A percentile compares a stretch with the other conserved stretches of the same genome.
Conservation (phyloP, 495 filamentous ascomycete genomes). For the Elasticomyces elasticus region DNA sequence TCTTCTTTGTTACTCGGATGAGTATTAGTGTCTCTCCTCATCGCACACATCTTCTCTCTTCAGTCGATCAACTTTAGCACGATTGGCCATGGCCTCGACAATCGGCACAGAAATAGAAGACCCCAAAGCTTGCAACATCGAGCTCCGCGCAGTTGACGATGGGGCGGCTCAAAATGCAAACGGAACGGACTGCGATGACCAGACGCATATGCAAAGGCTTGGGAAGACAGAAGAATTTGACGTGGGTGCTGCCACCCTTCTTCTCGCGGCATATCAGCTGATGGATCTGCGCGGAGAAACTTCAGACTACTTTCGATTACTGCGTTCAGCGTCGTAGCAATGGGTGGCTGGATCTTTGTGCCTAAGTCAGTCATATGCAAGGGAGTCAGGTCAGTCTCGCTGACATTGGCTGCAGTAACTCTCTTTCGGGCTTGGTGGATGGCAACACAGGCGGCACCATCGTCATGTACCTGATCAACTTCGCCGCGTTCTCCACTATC, state of each 20-base stretch:
- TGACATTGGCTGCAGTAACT: background rate
- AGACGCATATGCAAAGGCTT: background rate
- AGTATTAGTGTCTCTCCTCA: background rate
- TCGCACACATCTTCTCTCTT: background rate
- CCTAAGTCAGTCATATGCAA: conserved; percentile 3
- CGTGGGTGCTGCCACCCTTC: background rate
- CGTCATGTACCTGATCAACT: conserved; percentile 17
- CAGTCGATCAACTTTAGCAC: background rate
- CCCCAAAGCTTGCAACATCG: background rate
- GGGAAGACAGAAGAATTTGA: conserved; percentile 3
- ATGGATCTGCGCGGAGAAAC: background rate
- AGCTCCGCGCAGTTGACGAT: background rate
- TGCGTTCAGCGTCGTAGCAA: conserved; percentile 4
- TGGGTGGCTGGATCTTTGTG: conserved; percentile 9
- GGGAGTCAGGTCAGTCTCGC: background rate
- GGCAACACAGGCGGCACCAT: conserved; percentile 6
- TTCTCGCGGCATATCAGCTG: background rate
- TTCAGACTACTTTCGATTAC: conserved; percentile 8
- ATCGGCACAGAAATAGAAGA: background rate
- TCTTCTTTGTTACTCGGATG: background rate
- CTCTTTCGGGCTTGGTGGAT: background rate
- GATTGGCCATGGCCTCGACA: background rate
- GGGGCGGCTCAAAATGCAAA: background rate
- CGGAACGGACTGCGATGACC: background rate
- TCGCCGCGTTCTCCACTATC: conserved; percentile 29